Evolutionary conservation across 805 yeast species (phyloP), one percentile per base, ranked within the genome.

Genomic region (Teunomyces pallodes): DNA sequence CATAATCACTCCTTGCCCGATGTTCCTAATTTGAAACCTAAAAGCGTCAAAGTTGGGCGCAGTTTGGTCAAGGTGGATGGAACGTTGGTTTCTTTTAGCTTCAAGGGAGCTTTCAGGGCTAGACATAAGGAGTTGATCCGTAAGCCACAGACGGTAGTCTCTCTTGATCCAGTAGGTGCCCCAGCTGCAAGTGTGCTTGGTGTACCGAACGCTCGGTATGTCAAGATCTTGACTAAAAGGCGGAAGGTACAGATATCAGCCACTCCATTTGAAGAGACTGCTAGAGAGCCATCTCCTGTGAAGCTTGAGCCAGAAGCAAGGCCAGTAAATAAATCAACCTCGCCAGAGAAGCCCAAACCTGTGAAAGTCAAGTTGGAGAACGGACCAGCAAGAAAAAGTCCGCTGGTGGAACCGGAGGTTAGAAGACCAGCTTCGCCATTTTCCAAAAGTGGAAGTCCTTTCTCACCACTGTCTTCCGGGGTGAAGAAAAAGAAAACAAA

Each of bases 221-320:
- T 79, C 31, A 75, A 64, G 50, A 72, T 80, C 7, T 57, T 66
- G 2, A 57, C 65, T 1, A 59, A 55, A 3, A 57, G 61, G n/a
- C 70, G 64, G 50, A 68, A 59, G 36, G 64, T 77, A 0, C 56
- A 63, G 12, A 53, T 74, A 1, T 79, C 83, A 0, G 67, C 77
- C 2, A 66, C 62, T 3, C 81, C 83, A 5, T 70, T 74, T 58
- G 58, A 52, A 53, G 56, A 46, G 13, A 10, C 43, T 12, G 26
- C 43, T 17, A 30, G 14, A 14, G 32, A 5, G 2, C 12, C 14
- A 12, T 43, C 41, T n/a, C 41, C 41, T 8, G 32, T 32, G 5
- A 43, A 43, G 20, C 9, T 33, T 20, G 39, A 43, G 10, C 36
- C 44, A 14, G 36, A 10, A n/a, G 16, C 17, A 12, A 41, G 24